Evolutionary conservation across 2,329 filamentous ascomycete species (phyloP).

Genomic region (Cladophialophora bantiana): DNA sequence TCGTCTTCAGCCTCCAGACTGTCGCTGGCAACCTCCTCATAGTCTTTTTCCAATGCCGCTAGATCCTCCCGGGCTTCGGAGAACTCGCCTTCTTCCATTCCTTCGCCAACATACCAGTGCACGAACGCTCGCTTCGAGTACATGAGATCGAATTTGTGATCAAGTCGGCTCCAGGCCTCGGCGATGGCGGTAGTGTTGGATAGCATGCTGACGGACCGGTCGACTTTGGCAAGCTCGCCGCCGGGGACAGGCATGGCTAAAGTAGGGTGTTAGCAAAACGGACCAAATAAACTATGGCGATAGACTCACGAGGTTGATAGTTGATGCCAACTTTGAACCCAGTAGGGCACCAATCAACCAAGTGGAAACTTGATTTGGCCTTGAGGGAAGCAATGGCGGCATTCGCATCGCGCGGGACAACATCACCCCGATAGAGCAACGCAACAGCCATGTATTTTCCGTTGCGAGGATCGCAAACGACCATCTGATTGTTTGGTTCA

Average conservation of each 20-base stretch:
- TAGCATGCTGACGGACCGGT: conserved; percentile 67
- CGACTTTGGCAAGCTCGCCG: conserved; percentile 61
- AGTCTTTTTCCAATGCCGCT: conserved; percentile 84
- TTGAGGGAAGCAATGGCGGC: conserved; percentile 68
- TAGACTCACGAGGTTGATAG: conserved; percentile 60
- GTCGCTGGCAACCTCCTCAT: conserved; percentile 82
- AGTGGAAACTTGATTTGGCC: conserved; percentile 68
- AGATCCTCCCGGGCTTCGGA: conserved; percentile 86
- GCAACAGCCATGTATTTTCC: conserved; percentile 75
- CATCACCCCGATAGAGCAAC: conserved; percentile 71
- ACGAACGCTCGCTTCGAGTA: conserved; percentile 73
- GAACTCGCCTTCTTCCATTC: conserved; percentile 93
- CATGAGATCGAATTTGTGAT: conserved; percentile 75
- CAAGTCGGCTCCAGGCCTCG: conserved; percentile 69
- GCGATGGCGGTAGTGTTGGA: conserved; percentile 72
- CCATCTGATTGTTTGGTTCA: conserved; percentile 74
- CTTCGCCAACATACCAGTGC: conserved; percentile 83
- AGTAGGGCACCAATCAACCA: conserved; percentile 73
- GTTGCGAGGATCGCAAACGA: conserved; percentile 70
- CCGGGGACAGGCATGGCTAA: conserved; percentile 57
- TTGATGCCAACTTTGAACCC: conserved; percentile 74
- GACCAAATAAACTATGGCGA: not conserved
- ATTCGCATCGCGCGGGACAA: conserved; percentile 68
- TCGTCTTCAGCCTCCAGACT: conserved; percentile 65
- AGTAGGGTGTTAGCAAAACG: conserved; percentile 14